A percentile compares a stretch with the other conserved stretches of the same genome.
Evolutionary conservation across 306 rosid genomes (phyloP).

Genomic region (Canavalia ensiformis): DNA sequence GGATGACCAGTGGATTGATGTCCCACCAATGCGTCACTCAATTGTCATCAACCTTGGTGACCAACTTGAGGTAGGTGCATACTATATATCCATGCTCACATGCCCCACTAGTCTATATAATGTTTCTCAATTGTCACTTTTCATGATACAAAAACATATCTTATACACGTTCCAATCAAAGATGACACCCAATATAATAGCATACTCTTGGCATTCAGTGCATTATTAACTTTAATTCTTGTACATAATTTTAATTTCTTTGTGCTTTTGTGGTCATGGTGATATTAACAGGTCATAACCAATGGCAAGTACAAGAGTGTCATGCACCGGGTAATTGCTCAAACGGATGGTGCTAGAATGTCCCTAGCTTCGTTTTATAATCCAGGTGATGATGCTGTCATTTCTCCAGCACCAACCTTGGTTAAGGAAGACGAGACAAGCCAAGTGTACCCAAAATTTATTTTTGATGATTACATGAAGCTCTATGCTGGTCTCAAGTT

Average conservation of each 20-base stretch:
- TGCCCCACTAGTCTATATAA: conserved; percentile 5
- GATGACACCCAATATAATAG: neutral
- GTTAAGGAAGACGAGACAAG: conserved; percentile 63
- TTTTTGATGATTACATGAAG: conserved; percentile 97
- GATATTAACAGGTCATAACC: conserved; percentile 69
- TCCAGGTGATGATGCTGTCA: conserved; percentile 87
- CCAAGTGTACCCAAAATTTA: conserved; percentile 82
- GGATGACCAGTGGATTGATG: conserved; percentile 87
- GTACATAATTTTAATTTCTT: neutral
- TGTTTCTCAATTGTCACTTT: neutral
- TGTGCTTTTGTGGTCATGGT: neutral
- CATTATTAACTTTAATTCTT: conserved; percentile 6
- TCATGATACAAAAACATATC: neutral
- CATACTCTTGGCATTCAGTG: neutral
- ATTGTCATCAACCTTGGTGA: conserved; percentile 97
- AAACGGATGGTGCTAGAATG: conserved; percentile 84
- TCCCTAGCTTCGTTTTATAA: conserved; percentile 95
- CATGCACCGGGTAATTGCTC: conserved; percentile 82
- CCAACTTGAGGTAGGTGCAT: conserved; percentile 95
- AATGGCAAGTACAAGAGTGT: conserved; percentile 96
- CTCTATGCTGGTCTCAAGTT: conserved; percentile 85
- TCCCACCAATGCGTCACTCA: conserved; percentile 97
- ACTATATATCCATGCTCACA: neutral
- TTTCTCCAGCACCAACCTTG: conserved; percentile 81
- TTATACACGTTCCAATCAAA: conserved; percentile 3